A percentile compares a stretch with the other conserved stretches of the same genome.
Conservation (phyloP, 169 alveolate genomes). For the Eimeria praecox region DNA sequence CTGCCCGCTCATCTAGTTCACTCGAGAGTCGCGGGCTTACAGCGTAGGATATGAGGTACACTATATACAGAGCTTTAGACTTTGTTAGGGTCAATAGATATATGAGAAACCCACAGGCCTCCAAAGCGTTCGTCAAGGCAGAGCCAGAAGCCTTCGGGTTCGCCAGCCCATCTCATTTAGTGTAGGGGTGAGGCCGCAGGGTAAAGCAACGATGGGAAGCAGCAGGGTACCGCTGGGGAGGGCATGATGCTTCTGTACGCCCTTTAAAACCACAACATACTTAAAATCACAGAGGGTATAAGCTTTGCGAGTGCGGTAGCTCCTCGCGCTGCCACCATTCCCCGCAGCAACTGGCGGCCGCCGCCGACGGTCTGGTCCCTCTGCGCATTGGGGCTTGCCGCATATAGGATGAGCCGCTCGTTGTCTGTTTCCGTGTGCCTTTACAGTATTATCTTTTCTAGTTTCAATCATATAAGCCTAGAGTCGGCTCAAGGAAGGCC, state of each 20-base stretch:
- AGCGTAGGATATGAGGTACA: not conserved
- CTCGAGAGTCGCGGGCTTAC: not conserved
- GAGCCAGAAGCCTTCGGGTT: not conserved
- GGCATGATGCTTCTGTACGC: not conserved
- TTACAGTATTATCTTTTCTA: not conserved
- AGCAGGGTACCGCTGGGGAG: not conserved
- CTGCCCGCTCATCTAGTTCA: not conserved
- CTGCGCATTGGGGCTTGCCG: constrained; percentile 18
- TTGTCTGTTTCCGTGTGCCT: not conserved
- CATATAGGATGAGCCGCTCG: not conserved
- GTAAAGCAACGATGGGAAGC: not conserved
- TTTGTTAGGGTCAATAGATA: not conserved
- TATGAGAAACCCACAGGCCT: not conserved
- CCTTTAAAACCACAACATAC: not conserved
- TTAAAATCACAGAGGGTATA: not conserved
- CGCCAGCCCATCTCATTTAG: not conserved
- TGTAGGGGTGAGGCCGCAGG: not conserved
- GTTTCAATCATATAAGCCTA: not conserved
- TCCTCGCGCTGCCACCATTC: constrained; percentile 5
- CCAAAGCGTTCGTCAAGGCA: not conserved
- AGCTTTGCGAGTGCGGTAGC: not conserved
- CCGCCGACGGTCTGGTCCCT: constrained; percentile 56
- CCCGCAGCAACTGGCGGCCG: not conserved
- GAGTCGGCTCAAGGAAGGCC: not conserved
- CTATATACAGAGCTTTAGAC: not conserved